Evolutionary conservation across 2,329 filamentous ascomycete genomes (phyloP), one percentile per base, ranked within the genome.

Genomic region (Colletotrichum sp.): DNA sequence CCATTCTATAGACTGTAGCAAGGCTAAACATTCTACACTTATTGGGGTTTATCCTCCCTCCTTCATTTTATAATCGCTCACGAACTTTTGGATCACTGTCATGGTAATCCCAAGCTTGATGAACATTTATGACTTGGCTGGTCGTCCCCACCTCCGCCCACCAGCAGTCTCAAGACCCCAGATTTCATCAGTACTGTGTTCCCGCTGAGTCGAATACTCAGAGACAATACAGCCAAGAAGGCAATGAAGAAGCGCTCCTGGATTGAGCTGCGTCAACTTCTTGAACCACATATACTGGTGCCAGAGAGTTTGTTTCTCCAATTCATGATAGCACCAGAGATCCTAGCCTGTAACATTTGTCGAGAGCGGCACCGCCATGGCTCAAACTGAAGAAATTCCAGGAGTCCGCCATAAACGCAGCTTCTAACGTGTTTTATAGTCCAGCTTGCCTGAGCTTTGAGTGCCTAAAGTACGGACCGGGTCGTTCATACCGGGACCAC

Each of bases 151-250:
- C 38, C 24, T 27, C 24, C 24, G 24, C 24, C 24, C 38, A 47
- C 18, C 3, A n/a, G 38, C 38, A 47, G 2, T 21, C 2, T 7
- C 18, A 47, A 47, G 38, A 47, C 3, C n/a, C n/a, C 43, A 51
- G n/a, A 51, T n/a, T 51, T 21, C 43, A 24, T 51, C 1, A 0
- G 2, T 11, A 5, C n/a, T 21, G 43, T 21, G 0, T 8, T 0
- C 43, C 31, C 11, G 3, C 13, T 12, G n/a, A 6, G 43, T 6
- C 11, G 43, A 51, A 51, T 21, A 51, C 12, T 21, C 43, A 12
- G 3, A 21, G 6, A 51, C 0, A 51, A 51, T 21, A 4, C 3
- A 2, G 3, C 43, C 18, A 47, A 47, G 18, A 12, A n/a, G 6
- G 12, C 6, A 11, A n/a, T 6, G 5, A 4, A n/a, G 5, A 43